Conservation (phyloP, 1,284 basidiomycete genomes). For the Cryptococcus neoformans region DNA sequence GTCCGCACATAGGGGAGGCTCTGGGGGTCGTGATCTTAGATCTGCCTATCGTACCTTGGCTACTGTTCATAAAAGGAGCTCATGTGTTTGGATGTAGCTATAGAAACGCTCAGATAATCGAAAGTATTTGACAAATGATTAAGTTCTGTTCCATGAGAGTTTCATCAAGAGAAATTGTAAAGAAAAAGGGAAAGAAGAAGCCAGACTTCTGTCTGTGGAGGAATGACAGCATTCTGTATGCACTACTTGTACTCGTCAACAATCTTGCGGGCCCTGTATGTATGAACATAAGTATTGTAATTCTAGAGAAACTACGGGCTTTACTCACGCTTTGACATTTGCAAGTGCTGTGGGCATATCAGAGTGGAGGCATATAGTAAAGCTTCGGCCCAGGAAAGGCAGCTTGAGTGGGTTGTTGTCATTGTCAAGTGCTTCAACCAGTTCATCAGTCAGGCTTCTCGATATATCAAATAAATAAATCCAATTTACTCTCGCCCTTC, state of each 20-base stretch:
- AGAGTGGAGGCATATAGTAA: neutral
- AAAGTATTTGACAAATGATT: no score
- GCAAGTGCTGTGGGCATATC: slow-evolving; percentile 1
- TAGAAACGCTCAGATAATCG: no score
- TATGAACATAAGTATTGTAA: neutral
- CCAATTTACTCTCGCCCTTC: neutral
- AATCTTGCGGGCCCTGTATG: neutral
- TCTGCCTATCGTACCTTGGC: no score
- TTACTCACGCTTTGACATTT: neutral
- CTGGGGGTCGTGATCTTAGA: no score
- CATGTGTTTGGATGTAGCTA: no score
- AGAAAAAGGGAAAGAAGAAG: no score
- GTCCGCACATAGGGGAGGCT: no score
- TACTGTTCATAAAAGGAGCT: no score
- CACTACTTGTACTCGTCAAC: neutral
- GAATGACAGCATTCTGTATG: no score
- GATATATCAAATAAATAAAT: neutral
- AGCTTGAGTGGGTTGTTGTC: neutral
- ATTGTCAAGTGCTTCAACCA: neutral
- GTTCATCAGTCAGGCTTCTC: neutral
- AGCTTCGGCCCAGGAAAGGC: neutral
- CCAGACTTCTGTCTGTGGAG: no score
- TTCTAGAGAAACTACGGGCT: neutral
- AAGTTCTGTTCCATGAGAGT: no score
- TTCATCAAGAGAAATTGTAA: no score